Base-by-base conservation (phyloP, 352 stramenopile genomes). In the Globisporangium heterothallicum region DNA sequence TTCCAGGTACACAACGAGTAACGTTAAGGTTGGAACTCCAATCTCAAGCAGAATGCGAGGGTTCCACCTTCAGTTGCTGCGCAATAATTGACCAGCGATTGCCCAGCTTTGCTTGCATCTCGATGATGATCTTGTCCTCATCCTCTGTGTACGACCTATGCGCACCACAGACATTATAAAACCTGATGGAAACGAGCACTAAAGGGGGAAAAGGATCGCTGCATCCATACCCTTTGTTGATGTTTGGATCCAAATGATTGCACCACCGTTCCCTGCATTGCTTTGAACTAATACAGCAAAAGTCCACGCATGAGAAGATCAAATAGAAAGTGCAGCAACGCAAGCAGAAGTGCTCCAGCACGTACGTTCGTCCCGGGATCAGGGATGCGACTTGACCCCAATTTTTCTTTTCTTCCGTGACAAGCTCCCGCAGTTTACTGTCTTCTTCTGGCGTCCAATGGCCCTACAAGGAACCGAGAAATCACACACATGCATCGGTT, bases 41-140 rank as follows among this genome's bases (percentile, higher is more conserved):
- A 14, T 47, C 5, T 12, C 32, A 4, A 16, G 3, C 13, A 25
- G 6, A 18, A 6, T 6, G 19, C 0, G 13, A 49, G n/a, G 22
- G 2, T 30, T 63, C 47, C 62, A 92, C 83, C 62, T 90, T 89
- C 1, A 97, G 70, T 26, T 92, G 83, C 49, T 94, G 83, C 0
- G 91, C 91, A 56, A 97, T 97, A 42, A 94, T 92, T 2, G 88
- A 96, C 91, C 91, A 97, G 6, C 86, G 79, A 43, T 96, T 97
- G 6, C 91, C 91, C 35, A 96, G 75, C 49, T 90, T 94, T 22
- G 86, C 77, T 62, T 97, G 89, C 72, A 97, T 94, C 47, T 95
- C 81, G n/a, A 95, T 65, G 30, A 97, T 94, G 59, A 97, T 88
- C 12, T 89, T 83, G 65, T 97, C 91, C 63, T 97, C 91, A 27